Evolutionary conservation across 2,329 filamentous ascomycete species (phyloP), one percentile per base, ranked within the genome.

Genomic region (Microcera coccophila): DNA sequence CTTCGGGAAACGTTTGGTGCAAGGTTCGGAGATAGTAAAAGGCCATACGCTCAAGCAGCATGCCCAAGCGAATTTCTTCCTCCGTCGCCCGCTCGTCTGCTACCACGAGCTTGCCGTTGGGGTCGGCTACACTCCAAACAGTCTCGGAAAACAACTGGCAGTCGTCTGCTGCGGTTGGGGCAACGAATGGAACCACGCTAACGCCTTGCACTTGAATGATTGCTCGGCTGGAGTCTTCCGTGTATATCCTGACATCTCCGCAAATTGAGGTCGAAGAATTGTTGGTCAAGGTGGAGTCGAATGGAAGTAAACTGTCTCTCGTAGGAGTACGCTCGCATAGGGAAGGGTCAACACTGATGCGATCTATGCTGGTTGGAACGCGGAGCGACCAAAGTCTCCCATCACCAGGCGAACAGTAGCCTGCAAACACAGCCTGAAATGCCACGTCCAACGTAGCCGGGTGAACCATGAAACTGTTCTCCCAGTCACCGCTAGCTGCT

Each of bases 391-490:
- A 42, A 9, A 48, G 44, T 31, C 43, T 38, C 2, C 45, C 35
- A 16, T 41, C 43, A 12, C 37, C 41, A 14, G 45, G 45, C 11
- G 42, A 41, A 2, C 41, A 42, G 22, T 37, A 36, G 15, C 39
- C 44, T n/a, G 42, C 36, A 15, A 46, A 42, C 12, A 42, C 21
- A 1, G 39, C 37, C n/a, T 46, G 44, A n/a, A 46, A 42, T 11
- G 44, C 44, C n/a, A 39, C 36, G 9, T 46, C 44, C 11, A 46
- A 39, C 32, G 41, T 42, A 5, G 39, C 44, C 8, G 44, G 44
- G 36, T 46, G 44, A 16, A 45, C 35, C 8, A 32, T 14, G 15
- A 32, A n/a, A 8, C 7, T 8, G 12, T 9, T 15, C n/a, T 32
- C 29, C 15, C 15, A 8, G 29, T 32, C 29, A 5, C 15, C 29